Conservation (phyloP, 305 asterid species). For the Solanum hybrid region DNA sequence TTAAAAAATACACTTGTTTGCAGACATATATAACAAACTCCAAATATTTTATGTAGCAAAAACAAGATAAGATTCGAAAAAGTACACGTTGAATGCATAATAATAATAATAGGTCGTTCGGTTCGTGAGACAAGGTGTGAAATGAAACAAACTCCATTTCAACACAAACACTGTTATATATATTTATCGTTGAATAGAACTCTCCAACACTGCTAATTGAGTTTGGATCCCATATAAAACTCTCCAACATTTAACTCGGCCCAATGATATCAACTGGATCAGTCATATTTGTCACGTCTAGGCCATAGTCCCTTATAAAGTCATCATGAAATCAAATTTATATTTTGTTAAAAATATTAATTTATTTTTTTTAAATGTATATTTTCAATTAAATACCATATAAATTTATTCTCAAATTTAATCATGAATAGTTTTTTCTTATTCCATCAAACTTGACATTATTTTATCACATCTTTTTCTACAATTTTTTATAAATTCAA, state of each 20-base stretch:
- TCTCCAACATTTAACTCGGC: neutral
- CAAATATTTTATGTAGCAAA: neutral
- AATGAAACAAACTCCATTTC: no score
- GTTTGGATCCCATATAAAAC: neutral
- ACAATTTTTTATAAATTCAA: no score
- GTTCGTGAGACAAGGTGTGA: neutral
- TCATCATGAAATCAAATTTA: neutral
- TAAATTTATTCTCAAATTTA: no score
- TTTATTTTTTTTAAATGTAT: neutral
- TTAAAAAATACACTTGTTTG: neutral
- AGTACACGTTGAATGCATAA: neutral
- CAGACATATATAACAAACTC: neutral
- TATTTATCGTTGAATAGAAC: no score
- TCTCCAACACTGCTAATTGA: neutral
- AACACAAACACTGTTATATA: neutral
- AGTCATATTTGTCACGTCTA: neutral
- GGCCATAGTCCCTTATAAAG: neutral
- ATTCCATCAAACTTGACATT: neutral
- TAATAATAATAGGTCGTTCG: neutral
- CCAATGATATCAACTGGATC: neutral
- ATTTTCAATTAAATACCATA: neutral
- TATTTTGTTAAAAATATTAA: no score
- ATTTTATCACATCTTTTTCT: neutral
- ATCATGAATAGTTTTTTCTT: no score
- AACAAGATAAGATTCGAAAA: neutral